Percentiles rank a stretch among this genome's conserved stretches.
These are phyloP conservation scores for Cryptococcus sp. DNA, from an alignment of 1,284 basidiomycete species.

Conservation along the genomic window DNA sequence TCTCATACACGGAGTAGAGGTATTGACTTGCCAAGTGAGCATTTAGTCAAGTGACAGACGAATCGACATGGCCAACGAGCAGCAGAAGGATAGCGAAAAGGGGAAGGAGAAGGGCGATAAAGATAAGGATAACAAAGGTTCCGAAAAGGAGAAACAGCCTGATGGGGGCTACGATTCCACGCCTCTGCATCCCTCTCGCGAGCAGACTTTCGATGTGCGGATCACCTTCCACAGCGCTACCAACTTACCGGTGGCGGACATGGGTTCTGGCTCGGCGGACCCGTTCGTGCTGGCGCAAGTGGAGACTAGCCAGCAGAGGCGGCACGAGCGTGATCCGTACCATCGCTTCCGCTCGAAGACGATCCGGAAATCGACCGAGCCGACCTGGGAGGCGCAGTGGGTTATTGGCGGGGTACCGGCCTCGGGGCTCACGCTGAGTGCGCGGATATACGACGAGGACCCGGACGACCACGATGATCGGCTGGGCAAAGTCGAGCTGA, in stretches of 20 bases:
- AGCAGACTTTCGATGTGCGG: constrained; percentile 52
- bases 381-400: constrained; percentile 56
- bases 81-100: not conserved
- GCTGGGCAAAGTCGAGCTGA: constrained; percentile 52
- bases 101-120: not conserved
- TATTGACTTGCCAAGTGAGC: no score
- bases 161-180: constrained; percentile 43
- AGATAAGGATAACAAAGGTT: no score
- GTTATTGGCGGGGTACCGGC: constrained; percentile 55
- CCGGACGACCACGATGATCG: constrained; percentile 56
- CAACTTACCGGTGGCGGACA: constrained; percentile 56
- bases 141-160: constrained; percentile 25
- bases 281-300: constrained; percentile 54
- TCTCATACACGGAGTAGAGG: no score
- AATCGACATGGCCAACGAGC: no score
- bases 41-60: no score
- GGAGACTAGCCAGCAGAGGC: constrained; percentile 29
- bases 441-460: constrained; percentile 57
- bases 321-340: constrained; percentile 43
- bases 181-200: constrained; percentile 26
- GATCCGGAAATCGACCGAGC: constrained; percentile 50
- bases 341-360: constrained; percentile 56
- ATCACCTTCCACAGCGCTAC: constrained; percentile 55
- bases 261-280: constrained; percentile 52
- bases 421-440: constrained; percentile 51